Base-by-base conservation (phyloP, 177 flowering plant genomes). In the Vitis hybrid region DNA sequence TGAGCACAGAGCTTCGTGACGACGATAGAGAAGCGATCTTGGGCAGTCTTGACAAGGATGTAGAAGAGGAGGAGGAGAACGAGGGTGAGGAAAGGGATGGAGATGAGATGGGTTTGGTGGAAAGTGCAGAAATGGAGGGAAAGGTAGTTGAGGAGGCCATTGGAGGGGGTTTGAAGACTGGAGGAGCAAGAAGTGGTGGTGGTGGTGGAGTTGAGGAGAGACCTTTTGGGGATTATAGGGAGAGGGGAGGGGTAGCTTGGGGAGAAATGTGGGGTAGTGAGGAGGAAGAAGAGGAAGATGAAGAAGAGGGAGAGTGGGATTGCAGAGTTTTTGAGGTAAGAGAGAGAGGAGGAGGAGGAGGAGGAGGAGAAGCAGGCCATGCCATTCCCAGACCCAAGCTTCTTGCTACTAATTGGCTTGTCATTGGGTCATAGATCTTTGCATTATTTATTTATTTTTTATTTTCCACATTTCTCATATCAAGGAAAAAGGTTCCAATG, bases 21-120 rank as follows among this genome's bases (percentile, higher is more conserved):
- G 58, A 89, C 87, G n/a, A 83, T 55, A n/a, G 98, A 91, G 87
- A 96, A 96, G 48, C 80, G 87, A 68, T 83, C 82, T 24, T 89
- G 97, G 2, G 99, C 99, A 4, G 99, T 91, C 57, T 82, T 85
- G 82, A 91, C 84, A 60, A 96, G 90, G 70, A 90, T 57, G 78
- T 93, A 92, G 87, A 96, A 96, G 62, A 86, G 84, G 27, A 96
- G 74, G 57, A 90, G 71, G 65, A 94, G 71, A 65, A 84, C 59
- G 50, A 88, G 79, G 12, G 83, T 18, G 62, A 96, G 86, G n/a
- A 48, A 71, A 1, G 94, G 85, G 80, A 92, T 67, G 3, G 99
- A 86, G 71, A 85, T 74, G 48, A 63, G 65, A 5, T 75, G 76
- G 79, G 77, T 78, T 59, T 78, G 68, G 4, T 56, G n/a, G 76